These are phyloP conservation scores for Mrakia hoshinonis DNA, from an alignment of 768 basidiomycete species.

Conservation along the genomic window DNA sequence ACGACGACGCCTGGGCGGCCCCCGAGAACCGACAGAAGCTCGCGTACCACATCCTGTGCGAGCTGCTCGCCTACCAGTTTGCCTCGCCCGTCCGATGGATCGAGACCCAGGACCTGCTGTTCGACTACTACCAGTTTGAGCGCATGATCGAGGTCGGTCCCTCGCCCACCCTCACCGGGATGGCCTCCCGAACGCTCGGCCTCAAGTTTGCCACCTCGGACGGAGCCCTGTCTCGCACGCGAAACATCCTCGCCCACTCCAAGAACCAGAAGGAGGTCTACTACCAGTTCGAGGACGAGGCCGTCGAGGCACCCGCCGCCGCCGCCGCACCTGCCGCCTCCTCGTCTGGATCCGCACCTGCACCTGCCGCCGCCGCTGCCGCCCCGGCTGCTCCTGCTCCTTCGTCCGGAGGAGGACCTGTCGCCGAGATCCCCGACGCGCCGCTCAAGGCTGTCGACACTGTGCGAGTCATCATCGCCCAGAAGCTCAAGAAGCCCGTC, in stretches of 20 bases:
- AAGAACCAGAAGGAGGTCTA: constrained; percentile 97
- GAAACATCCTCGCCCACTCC: constrained; percentile 80
- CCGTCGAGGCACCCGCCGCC: constrained; percentile 45
- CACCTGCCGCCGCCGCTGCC: constrained; percentile 38
- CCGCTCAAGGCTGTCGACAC: constrained; percentile 88
- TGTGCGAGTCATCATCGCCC: constrained; percentile 77
- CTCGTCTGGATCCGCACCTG: constrained; percentile 38
- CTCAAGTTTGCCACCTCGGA: constrained; percentile 83
- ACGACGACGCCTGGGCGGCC: constrained; percentile 76
- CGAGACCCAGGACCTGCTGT: constrained; percentile 92
- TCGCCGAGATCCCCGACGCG: constrained; percentile 70
- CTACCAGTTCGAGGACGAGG: constrained; percentile 86
- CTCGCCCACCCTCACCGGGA: constrained; percentile 88
- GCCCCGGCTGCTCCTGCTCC: constrained; percentile 46
- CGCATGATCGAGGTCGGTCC: constrained; percentile 93
- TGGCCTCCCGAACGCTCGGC: constrained; percentile 67
- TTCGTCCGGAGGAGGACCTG: constrained; percentile 49
- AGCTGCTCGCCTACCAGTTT: constrained; percentile 94
- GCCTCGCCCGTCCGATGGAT: constrained; percentile 86
- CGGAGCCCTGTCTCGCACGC: constrained; percentile 67
- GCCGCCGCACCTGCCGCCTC: constrained; percentile 38
- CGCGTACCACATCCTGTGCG: constrained; percentile 92
- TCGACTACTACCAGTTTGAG: constrained; percentile 76
- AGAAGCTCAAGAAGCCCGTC: constrained; percentile 93
- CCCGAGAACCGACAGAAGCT: constrained; percentile 79